Base-by-base conservation (phyloP, 1,284 basidiomycete species). In the Meira nashicola region DNA sequence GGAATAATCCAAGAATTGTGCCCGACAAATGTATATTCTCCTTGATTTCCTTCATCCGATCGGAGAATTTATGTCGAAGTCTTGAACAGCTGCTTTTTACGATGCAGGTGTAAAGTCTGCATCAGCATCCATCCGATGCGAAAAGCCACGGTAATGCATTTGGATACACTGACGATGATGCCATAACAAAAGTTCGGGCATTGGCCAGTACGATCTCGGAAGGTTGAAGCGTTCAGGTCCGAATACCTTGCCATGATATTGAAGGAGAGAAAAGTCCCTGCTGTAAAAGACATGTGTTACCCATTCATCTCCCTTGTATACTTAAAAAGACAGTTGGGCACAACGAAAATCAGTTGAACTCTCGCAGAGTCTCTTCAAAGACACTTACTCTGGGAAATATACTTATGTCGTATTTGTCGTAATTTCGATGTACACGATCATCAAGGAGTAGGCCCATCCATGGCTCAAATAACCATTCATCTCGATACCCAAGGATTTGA, bases 371-470 rank as follows among this genome's bases (percentile, higher is more conserved):
- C 17, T 19, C 46, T 19, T 12, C 17, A 10, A 9, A 9, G 17
- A 10, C 17, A 48, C 46, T 48, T 10, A 48, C 46, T 28, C 46
- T 48, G 9, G 46, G 46, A 48, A 10, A 48, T 9, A 48, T 48
- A 17, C 46, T 48, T 9, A 48, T 9, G 10, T 48, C 17, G 46
- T 48, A 48, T 48, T 28, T 9, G 46, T 48, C 46, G 17, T 10
- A 48, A 10, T 10, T 12, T 10, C 17, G 17, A 48, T 9, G 17
- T 12, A 48, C 25, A 10, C 46, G 9, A 17, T 48, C 46, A 9
- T 48, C 46, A 48, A 48, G 46, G 10, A 48, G 46, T 12, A 48
- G 17, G 10, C 46, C 46, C 46, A 48, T 48, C 46, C 46, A 48
- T 19, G 46, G 10, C 10, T 48, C 10, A 28, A 48, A 48, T 10